Evolutionary conservation across 225 moss, liverwort and hornwort genomes (phyloP), one percentile per base, ranked within the genome.

Genomic region (Marchantia paleacea): DNA sequence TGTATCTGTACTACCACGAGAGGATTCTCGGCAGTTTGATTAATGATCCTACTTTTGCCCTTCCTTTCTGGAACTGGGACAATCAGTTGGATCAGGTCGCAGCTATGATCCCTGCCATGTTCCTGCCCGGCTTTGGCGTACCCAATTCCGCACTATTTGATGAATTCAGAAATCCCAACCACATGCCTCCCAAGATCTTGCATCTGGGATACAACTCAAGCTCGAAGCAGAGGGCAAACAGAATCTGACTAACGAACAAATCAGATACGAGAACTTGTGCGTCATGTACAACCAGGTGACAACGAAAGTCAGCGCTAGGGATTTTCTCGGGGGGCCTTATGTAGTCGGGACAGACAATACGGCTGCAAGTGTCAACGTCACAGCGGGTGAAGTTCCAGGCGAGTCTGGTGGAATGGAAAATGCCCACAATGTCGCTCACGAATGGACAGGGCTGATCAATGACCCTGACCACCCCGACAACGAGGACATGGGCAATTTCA

Each of bases 251-350:
- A 20, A 65, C 20, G 77, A 87, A 52, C 84, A 87, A 50, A n/a
- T 84, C 52, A 75, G 78, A 11, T 16, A 70, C 0, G 73, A 81
- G 3, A 90, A 90, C 62, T 74, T 85, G 47, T 80, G 61, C 48
- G 63, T 90, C 4, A 24, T 90, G 82, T 77, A 88, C 28, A 73
- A 82, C 55, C 81, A 85, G 6, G 30, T 88, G 0, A 84, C 88
- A 10, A 88, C 78, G 54, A 86, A 82, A 4, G 80, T 84, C 8
- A 73, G 80, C 13, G 81, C 85, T 26, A 83, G 85, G 29, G 81
- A 80, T 7, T 87, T 89, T 78, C 22, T 85, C 55, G 87, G 87
- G 2, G 60, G 85, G 13, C 83, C 85, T 0, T 54, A 82, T 14
- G 61, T 81, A 0, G 85, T 84, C 10, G 70, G 70, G 1, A 66